A percentile compares a stretch with the other conserved stretches of the same genome.
Evolutionary conservation across 192 early-diverging fungal genomes (phyloP).

Genomic region (Diversispora epigaea): DNA sequence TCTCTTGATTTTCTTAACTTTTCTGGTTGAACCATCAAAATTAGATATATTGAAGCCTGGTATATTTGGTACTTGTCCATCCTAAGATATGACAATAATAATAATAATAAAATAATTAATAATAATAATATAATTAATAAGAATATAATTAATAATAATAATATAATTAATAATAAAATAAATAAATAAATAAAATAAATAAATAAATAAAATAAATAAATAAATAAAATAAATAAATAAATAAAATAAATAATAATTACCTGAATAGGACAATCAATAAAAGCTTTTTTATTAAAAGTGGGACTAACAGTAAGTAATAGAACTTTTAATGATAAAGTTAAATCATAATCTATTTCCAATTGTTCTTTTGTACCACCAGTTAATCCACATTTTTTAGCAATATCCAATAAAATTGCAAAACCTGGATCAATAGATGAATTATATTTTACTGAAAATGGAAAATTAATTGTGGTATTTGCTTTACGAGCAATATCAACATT

Average conservation of each 20-base stretch:
- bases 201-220: not conserved
- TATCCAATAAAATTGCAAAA: slow-evolving; percentile 41
- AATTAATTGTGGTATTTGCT: slow-evolving; percentile 39
- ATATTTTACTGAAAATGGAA: slow-evolving; percentile 48
- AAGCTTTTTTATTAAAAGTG: slow-evolving; percentile 13
- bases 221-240: too few relatives aligned
- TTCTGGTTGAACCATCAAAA: too few relatives aligned
- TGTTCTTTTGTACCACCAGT: slow-evolving; percentile 27
- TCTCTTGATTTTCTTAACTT: too few relatives aligned
- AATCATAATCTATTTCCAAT: slow-evolving; percentile 46
- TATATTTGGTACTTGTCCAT: slow-evolving; percentile 26
- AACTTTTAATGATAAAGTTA: slow-evolving; percentile 50
- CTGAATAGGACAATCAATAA: slow-evolving; percentile 29
- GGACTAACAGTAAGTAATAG: slow-evolving; percentile 46
- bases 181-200: too few relatives aligned
- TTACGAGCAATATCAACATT: slow-evolving; percentile 41
- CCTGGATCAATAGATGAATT: slow-evolving; percentile 33
- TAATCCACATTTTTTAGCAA: slow-evolving; percentile 45
- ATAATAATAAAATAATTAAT: not conserved
- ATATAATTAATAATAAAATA: too few relatives aligned
- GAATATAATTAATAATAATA: not conserved
- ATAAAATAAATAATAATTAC: not conserved
- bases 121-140: not conserved
- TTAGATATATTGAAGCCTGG: slow-evolving; percentile 4
- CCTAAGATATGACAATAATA: slow-evolving; percentile 1